A percentile compares a stretch with the other conserved stretches of the same genome.
Evolutionary conservation across 2,329 filamentous ascomycete genomes (phyloP).

Genomic region (Phialocephala sp.): DNA sequence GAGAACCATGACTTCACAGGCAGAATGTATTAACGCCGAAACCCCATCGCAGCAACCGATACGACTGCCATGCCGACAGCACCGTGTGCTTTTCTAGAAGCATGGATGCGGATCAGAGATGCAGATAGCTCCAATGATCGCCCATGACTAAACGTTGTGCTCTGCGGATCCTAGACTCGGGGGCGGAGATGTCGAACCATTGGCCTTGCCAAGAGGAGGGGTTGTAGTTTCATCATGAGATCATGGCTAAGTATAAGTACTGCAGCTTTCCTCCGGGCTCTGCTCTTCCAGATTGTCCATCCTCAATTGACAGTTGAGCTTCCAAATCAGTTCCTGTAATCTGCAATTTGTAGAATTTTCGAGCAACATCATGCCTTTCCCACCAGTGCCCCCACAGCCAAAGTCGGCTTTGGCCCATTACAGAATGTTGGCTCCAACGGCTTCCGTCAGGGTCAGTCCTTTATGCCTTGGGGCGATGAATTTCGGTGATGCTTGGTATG

Average conservation of each 20-base stretch:
- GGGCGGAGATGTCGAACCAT: background rate
- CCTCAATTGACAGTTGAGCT: background rate
- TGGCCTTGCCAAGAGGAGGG: constrained; percentile 10
- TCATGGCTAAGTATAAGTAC: constrained; percentile 18
- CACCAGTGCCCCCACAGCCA: constrained; percentile 42
- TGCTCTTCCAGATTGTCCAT: background rate
- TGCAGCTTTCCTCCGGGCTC: background rate
- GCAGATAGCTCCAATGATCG: background rate
- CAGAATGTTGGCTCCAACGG: constrained; percentile 68
- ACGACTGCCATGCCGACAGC: background rate
- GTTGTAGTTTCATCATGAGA: constrained; percentile 12
- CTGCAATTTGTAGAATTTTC: background rate
- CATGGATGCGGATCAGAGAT: background rate
- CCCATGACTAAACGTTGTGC: background rate
- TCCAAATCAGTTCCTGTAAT: background rate
- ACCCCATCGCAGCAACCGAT: background rate
- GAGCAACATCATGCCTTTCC: constrained; percentile 31
- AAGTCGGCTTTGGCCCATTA: constrained; percentile 68
- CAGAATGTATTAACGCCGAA: constrained; percentile 5
- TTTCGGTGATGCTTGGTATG: constrained; percentile 62
- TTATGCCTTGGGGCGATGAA: constrained; percentile 70
- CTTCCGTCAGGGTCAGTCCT: constrained; percentile 70
- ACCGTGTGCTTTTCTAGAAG: background rate
- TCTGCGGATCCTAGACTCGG: background rate
- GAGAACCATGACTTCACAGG: constrained; percentile 1